phyloP scores from a whole-genome alignment of 2,329 filamentous ascomycete species.

The Xylariaceae sp. region DNA sequence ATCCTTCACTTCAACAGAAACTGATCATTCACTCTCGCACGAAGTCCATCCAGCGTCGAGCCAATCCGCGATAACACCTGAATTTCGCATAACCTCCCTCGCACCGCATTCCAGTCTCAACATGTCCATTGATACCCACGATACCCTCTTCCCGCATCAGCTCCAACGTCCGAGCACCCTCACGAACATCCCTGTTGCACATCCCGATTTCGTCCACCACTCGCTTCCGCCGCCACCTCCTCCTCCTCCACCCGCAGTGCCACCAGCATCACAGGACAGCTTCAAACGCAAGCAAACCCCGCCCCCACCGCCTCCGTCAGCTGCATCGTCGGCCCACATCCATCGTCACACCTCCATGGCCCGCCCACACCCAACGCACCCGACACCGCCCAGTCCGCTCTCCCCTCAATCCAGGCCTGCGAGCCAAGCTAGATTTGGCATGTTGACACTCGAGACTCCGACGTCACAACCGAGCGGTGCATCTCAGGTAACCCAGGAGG shows the following conservation, averaged over 20 bases:
- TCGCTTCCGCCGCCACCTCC: neutral
- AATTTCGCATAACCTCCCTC: constrained; percentile 28
- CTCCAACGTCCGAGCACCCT: constrained; percentile 34
- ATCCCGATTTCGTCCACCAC: constrained; percentile 23
- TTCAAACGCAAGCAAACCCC: constrained; percentile 34
- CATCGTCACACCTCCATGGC: constrained; percentile 23
- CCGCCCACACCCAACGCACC: constrained; percentile 21
- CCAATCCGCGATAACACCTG: constrained; percentile 15
- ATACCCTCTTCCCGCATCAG: constrained; percentile 33
- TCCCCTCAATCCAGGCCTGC: constrained; percentile 33
- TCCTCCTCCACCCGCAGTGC: neutral
- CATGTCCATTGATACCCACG: constrained; percentile 38
- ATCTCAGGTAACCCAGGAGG: constrained; percentile 33
- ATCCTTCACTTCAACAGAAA: constrained; percentile 22
- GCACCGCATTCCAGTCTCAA: constrained; percentile 35
- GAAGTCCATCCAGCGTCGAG: constrained; percentile 23
- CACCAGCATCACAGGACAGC: constrained; percentile 23
- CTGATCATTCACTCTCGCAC: constrained; percentile 19
- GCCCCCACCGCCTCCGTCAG: constrained; percentile 23
- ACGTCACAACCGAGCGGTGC: constrained; percentile 14
- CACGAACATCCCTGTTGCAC: constrained; percentile 31
- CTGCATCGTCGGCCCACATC: constrained; percentile 16
- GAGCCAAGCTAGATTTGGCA: constrained; percentile 41
- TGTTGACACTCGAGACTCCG: constrained; percentile 34
- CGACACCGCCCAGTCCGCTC: constrained; percentile 27